Evolutionary conservation across 768 basidiomycete genomes (phyloP).

Genomic region (Macrolepiota dolichaula): DNA sequence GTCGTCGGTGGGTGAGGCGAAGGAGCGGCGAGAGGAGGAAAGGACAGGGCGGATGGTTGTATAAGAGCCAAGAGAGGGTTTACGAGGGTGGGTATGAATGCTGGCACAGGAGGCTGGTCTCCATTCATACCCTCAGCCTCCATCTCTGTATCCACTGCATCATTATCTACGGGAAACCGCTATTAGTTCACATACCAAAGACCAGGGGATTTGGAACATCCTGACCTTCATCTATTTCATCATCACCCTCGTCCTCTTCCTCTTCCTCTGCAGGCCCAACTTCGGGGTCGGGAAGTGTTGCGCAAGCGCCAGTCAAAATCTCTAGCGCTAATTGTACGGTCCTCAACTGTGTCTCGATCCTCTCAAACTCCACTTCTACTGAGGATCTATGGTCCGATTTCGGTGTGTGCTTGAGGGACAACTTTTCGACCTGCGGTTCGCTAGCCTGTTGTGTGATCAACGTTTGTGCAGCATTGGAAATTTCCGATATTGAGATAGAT

Average conservation of each 20-base stretch:
- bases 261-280: slow-evolving; percentile 34
- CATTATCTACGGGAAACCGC: slow-evolving; percentile 12
- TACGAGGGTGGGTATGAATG: slow-evolving; percentile 61
- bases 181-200: background rate
- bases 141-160: slow-evolving; percentile 35
- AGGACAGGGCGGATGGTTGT: slow-evolving; percentile 77
- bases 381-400: slow-evolving; percentile 74
- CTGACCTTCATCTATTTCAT: slow-evolving; percentile 31
- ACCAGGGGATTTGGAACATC: background rate
- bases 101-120: slow-evolving; percentile 25
- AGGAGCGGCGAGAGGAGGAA: slow-evolving; percentile 64
- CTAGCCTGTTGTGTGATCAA: slow-evolving; percentile 46
- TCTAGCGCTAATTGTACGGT: slow-evolving; percentile 84
- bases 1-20: slow-evolving; percentile 89
- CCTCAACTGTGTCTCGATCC: slow-evolving; percentile 65
- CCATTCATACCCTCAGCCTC: slow-evolving; percentile 39
- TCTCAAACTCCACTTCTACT: slow-evolving; percentile 68
- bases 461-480: slow-evolving; percentile 45
- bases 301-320: slow-evolving; percentile 84
- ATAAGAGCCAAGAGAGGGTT: slow-evolving; percentile 66
- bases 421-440: slow-evolving; percentile 50
- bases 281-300: slow-evolving; percentile 79
- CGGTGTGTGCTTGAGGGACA: slow-evolving; percentile 62
- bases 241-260: slow-evolving; percentile 30
- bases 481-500: slow-evolving; percentile 51